Percentiles rank a stretch among this genome's conserved stretches.
Conservation (phyloP, 768 basidiomycete species). For the Arthromyces matolae region DNA sequence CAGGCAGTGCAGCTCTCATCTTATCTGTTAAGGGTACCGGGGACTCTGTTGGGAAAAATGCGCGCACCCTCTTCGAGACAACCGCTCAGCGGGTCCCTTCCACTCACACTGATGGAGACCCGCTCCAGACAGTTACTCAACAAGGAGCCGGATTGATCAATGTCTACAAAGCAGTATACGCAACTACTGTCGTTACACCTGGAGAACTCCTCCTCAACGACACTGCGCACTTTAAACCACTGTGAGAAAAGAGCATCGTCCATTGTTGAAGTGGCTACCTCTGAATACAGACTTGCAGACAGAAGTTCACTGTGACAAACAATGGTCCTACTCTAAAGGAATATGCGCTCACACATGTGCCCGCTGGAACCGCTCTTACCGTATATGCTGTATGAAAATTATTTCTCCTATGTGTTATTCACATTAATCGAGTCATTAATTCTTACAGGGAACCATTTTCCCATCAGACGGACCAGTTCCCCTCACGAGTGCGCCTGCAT, state of each 20-base stretch:
- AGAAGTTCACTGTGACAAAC: conserved; percentile 51
- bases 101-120: conserved; percentile 44
- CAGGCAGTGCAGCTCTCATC: conserved; percentile 41
- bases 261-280: neutral
- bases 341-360: conserved; percentile 48
- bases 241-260: too few relatives aligned
- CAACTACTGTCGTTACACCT: conserved; percentile 49
- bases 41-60: conserved; percentile 20
- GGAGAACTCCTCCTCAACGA: conserved; percentile 62
- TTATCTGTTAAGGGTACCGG: conserved; percentile 37
- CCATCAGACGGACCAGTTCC: conserved; percentile 48
- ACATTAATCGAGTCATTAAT: neutral
- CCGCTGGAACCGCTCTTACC: conserved; percentile 54
- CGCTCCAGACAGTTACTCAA: conserved; percentile 47
- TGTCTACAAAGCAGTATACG: conserved; percentile 53
- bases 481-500: conserved; percentile 40
- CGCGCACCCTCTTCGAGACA: conserved; percentile 43
- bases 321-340: conserved; percentile 36
- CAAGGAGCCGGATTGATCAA: conserved; percentile 58
- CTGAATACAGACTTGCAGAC: too few relatives aligned
- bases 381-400: conserved; percentile 32
- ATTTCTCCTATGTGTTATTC: neutral
- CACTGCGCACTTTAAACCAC: conserved; percentile 48
- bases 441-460: conserved; percentile 35
- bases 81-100: conserved; percentile 43